Base-by-base conservation (phyloP, 1,139 yeast species). In the Candida frijolesensis region DNA sequence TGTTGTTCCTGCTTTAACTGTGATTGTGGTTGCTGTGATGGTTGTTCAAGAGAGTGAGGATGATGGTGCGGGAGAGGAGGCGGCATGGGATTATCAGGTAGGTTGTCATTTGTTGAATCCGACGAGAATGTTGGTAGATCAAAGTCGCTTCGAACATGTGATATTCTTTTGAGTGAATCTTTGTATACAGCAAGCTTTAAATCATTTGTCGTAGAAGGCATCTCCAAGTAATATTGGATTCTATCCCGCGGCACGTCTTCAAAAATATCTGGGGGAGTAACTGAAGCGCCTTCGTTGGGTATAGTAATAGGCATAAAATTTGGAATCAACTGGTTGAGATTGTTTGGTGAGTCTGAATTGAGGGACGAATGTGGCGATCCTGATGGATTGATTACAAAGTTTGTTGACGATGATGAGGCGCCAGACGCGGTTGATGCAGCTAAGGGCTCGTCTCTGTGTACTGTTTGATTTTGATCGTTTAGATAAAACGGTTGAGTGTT, bases 121-220 rank as follows among this genome's bases (percentile, higher is more conserved):
- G 47, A 45, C n/a, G 47, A 38, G 38, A 30, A 45, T 4, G 38
- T 37, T 11, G 47, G 43, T 10, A 44, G 29, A 10, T 38, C 34
- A 15, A 50, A 30, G 15, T 41, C 47, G n/a, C 40, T n/a, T 7
- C 45, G 50, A 12, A 44, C 35, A 29, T 37, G 38, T 14, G 54
- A 44, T 22, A 54, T 30, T 42, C 47, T 52, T 10, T 42, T 48
- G 5, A 59, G 52, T 0, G 64, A 50, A 40, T 63, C 67, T 27
- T 56, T 60, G 48, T 61, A 62, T 7, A 63, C 40, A 0, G 66
- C 65, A 38, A 53, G 40, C 32, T 62, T 52, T 33, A 64, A 52
- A 34, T 61, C 61, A 22, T 63, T 62, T 33, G 55, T 59, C 3
- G 60, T 54, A 1, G 55, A 49, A 7, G 54, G 57, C 29, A 46